A percentile compares a stretch with the other conserved stretches of the same genome.
Evolutionary conservation across 345 rosid species (phyloP).

Genomic region (Trapa incisa): DNA sequence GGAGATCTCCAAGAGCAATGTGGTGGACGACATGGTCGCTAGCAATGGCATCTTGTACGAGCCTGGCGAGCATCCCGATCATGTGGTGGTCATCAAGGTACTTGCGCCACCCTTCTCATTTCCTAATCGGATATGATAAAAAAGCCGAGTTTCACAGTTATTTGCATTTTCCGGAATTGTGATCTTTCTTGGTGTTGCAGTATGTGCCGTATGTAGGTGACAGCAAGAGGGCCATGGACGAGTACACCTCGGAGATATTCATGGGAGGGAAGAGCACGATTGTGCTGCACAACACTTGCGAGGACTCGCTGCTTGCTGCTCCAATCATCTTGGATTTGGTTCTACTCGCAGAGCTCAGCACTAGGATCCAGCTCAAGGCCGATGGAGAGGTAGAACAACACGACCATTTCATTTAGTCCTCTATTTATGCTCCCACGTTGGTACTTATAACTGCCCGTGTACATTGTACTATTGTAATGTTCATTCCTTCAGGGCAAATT

Average conservation of each 20-base stretch:
- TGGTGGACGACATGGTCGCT: conserved; percentile 94
- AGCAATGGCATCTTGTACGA: conserved; percentile 83
- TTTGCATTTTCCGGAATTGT: not conserved
- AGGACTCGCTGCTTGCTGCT: conserved; percentile 95
- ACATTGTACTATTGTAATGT: not conserved
- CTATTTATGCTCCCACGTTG: not conserved
- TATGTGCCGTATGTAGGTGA: conserved; percentile 92
- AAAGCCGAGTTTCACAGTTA: not conserved
- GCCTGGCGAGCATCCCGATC: conserved; percentile 98
- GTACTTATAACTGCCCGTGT: not conserved
- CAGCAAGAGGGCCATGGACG: conserved; percentile 99
- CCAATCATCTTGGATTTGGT: conserved; percentile 92
- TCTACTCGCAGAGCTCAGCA: conserved; percentile 88
- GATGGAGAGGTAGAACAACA: conserved; percentile 53
- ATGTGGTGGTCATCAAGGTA: conserved; percentile 97
- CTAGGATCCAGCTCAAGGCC: conserved; percentile 72
- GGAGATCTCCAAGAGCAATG: conserved; percentile 95
- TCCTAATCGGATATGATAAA: not conserved
- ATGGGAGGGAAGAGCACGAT: conserved; percentile 94
- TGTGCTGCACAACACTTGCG: conserved; percentile 89
- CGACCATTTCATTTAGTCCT: no score
- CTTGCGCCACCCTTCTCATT: not conserved
- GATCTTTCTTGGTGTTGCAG: conserved; percentile 19
- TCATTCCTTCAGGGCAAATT: conserved; percentile 55
- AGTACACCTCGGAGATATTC: conserved; percentile 95